Percentiles rank a stretch among this genome's conserved stretches.
phyloP scores from a whole-genome alignment of 2,329 filamentous ascomycete species.

The Pseudogymnoascus sp. region DNA sequence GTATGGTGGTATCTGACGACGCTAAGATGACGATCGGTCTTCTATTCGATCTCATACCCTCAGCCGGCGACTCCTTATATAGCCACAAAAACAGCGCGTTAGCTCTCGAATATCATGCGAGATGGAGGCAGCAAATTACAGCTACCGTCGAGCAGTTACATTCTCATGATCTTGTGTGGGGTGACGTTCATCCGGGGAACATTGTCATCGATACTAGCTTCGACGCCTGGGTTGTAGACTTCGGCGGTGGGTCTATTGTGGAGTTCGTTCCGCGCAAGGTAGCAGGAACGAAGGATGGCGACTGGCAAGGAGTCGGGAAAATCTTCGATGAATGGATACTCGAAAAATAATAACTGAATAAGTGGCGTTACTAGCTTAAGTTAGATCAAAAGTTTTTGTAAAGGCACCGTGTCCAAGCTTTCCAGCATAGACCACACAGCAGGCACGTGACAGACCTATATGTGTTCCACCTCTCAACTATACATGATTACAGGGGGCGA shows the following conservation, averaged over 20 bases:
- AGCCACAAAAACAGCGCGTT: slow-evolving; percentile 11
- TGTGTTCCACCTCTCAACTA: too few relatives aligned
- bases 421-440: too few relatives aligned
- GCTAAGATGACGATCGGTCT: slow-evolving; percentile 18
- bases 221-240: slow-evolving; percentile 22
- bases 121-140: slow-evolving; percentile 18
- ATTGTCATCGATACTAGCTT: slow-evolving; percentile 20
- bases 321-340: slow-evolving; percentile 17
- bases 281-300: slow-evolving; percentile 18
- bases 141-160: slow-evolving; percentile 19
- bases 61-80: slow-evolving; percentile 16
- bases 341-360: too few relatives aligned
- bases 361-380: too few relatives aligned
- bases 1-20: too few relatives aligned
- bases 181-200: slow-evolving; percentile 22
- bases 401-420: too few relatives aligned
- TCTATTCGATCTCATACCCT: slow-evolving; percentile 19
- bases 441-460: too few relatives aligned
- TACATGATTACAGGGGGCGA: too few relatives aligned
- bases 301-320: slow-evolving; percentile 17
- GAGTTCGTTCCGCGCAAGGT: slow-evolving; percentile 20
- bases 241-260: slow-evolving; percentile 20
- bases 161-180: slow-evolving; percentile 20
- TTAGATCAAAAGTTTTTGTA: too few relatives aligned
- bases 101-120: slow-evolving; percentile 16